These are phyloP conservation scores for Pseudomicrostroma phylloplanum DNA, from an alignment of 1,284 basidiomycete genomes.

Conservation along the genomic window DNA sequence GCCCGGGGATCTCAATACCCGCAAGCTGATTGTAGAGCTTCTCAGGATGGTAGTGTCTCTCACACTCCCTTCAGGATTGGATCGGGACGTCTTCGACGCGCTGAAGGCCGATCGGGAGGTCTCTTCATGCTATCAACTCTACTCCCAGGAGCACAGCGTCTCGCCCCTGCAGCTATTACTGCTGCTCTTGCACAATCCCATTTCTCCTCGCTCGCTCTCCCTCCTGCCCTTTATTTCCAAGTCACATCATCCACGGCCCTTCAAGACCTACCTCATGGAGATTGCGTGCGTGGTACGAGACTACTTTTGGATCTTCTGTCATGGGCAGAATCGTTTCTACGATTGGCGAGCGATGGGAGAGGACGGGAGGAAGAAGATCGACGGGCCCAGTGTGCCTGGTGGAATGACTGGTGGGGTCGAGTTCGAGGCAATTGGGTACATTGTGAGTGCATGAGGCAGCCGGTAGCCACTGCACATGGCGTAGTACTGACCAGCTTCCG, in stretches of 20 bases:
- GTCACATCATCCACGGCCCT: conserved; percentile 73
- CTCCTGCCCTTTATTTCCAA: conserved; percentile 72
- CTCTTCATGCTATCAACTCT: conserved; percentile 6
- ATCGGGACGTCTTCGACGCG: conserved; percentile 22
- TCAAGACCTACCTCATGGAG: conserved; percentile 84
- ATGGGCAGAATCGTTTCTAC: conserved; percentile 87
- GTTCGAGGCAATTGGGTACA: conserved; percentile 90
- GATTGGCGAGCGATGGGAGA: conserved; percentile 70
- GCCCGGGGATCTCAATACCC: conserved; percentile 81
- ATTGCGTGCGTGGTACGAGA: conserved; percentile 82
- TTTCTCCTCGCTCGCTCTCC: conserved; percentile 24
- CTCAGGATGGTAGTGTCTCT: conserved; percentile 55
- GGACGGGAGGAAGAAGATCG: neutral
- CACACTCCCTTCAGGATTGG: conserved; percentile 25
- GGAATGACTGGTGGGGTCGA: conserved; percentile 98
- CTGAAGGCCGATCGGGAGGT: conserved; percentile 47
- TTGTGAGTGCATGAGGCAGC: conserved; percentile 59
- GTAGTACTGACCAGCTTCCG: neutral
- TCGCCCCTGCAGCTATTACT: conserved; percentile 20
- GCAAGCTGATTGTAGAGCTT: conserved; percentile 82
- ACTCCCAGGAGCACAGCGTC: neutral
- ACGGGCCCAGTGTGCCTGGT: conserved; percentile 74
- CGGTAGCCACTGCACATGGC: neutral
- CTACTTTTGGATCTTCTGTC: conserved; percentile 98
- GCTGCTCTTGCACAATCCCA: conserved; percentile 34